Evolutionary conservation across 176 grass and related monocot genomes (phyloP).

Genomic region (Bromus sterilis): DNA sequence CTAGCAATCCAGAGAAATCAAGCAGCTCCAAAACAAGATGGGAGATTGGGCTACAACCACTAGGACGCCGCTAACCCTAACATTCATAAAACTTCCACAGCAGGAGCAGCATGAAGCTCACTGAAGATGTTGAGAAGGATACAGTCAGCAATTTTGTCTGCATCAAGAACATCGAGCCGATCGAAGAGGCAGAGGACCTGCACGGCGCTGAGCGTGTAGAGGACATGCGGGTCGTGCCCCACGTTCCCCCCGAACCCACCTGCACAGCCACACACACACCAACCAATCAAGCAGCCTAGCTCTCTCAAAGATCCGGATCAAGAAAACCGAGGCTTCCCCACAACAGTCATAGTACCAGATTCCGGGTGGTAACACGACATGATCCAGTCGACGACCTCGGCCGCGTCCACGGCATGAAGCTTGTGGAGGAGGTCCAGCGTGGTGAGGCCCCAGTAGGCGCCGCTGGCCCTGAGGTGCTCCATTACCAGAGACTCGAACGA

Average conservation of each 20-base stretch:
- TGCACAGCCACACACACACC: conserved; percentile 18
- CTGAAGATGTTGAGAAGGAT: conserved; percentile 35
- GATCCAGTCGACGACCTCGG: conserved; percentile 74
- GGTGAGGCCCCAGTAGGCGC: conserved; percentile 92
- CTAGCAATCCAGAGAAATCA: not conserved
- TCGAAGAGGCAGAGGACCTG: conserved; percentile 82
- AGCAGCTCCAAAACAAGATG: not conserved
- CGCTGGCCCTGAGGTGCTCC: conserved; percentile 81
- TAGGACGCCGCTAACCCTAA: not conserved
- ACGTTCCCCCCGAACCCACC: conserved; percentile 91
- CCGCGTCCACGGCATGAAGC: conserved; percentile 48
- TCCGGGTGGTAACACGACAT: conserved; percentile 71
- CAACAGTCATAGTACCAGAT: conserved; percentile 30
- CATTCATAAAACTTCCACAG: not conserved
- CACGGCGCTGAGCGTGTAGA: conserved; percentile 72
- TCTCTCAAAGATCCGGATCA: not conserved
- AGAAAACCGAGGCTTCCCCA: not conserved
- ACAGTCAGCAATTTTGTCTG: conserved; percentile 80
- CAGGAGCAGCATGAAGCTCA: not conserved
- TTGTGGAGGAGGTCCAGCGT: conserved; percentile 82
- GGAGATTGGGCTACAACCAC: not conserved
- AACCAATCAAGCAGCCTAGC: not conserved
- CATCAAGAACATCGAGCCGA: conserved; percentile 56
- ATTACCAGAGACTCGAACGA: conserved; percentile 74
- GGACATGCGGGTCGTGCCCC: conserved; percentile 70